These are phyloP conservation scores for Austroboletus festivus DNA, from an alignment of 768 basidiomycete species.

Conservation along the genomic window DNA sequence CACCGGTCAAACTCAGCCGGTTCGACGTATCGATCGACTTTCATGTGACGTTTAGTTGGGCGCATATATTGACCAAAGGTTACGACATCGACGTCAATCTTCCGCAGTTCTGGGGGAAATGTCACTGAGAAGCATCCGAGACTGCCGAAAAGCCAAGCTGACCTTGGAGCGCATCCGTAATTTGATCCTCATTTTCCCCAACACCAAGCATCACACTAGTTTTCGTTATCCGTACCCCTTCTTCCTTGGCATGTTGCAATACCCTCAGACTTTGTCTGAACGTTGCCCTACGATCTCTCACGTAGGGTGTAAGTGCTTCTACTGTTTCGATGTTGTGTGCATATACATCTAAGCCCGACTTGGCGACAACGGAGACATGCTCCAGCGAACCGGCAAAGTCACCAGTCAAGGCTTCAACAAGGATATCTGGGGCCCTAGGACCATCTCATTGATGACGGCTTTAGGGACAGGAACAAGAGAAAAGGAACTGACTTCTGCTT, in stretches of 20 bases:
- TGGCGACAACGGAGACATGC: slow-evolving; percentile 78
- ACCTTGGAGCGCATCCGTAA: slow-evolving; percentile 83
- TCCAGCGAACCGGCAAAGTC: slow-evolving; percentile 84
- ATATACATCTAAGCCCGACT: slow-evolving; percentile 94
- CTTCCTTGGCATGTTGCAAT: slow-evolving; percentile 76
- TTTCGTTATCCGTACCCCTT: slow-evolving; percentile 88
- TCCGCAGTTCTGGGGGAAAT: slow-evolving; percentile 70
- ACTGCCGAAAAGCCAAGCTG: slow-evolving; percentile 18
- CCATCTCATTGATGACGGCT: not conserved
- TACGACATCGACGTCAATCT: slow-evolving; percentile 89
- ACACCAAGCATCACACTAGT: slow-evolving; percentile 99
- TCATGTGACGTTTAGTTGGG: slow-evolving; percentile 98
- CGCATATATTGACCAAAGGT: slow-evolving; percentile 99
- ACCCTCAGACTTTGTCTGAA: slow-evolving; percentile 84
- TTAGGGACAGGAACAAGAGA: slow-evolving; percentile 14
- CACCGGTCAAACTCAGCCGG: slow-evolving; percentile 91
- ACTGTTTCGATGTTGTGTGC: slow-evolving; percentile 97
- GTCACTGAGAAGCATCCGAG: not conserved
- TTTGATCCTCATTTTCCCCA: slow-evolving; percentile 82
- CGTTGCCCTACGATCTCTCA: slow-evolving; percentile 91
- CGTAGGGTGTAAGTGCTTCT: slow-evolving; percentile 91
- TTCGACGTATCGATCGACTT: slow-evolving; percentile 93
- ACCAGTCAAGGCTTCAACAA: slow-evolving; percentile 94
- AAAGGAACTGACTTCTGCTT: slow-evolving; percentile 76
- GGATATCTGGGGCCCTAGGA: slow-evolving; percentile 84